Percentiles rank a stretch among this genome's conserved stretches.
phyloP scores from a whole-genome alignment of 768 basidiomycete species.

The Pleurotus eryngii region DNA sequence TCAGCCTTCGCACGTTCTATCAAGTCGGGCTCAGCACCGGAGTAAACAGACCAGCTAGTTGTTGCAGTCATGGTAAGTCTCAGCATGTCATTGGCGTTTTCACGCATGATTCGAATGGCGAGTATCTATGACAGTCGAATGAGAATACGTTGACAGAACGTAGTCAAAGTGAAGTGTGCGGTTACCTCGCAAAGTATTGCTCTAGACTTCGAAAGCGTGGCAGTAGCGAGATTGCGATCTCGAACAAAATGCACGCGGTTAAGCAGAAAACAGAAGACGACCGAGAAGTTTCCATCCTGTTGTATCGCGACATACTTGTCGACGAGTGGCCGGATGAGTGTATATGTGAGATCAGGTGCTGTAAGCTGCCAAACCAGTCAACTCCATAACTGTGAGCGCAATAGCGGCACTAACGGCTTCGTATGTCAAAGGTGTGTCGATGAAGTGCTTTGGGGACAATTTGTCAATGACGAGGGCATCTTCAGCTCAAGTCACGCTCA shows the following conservation, averaged over 20 bases:
- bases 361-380: slow-evolving; percentile 47
- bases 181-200: slow-evolving; percentile 73
- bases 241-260: slow-evolving; percentile 84
- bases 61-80: slow-evolving; percentile 69
- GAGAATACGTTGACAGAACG: not conserved
- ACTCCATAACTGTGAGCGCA: not conserved
- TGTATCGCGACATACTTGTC: slow-evolving; percentile 83
- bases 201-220: slow-evolving; percentile 67
- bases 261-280: slow-evolving; percentile 85
- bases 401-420: slow-evolving; percentile 57
- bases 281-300: slow-evolving; percentile 70
- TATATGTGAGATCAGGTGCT: slow-evolving; percentile 87
- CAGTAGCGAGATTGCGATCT: slow-evolving; percentile 69
- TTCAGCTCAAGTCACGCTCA: slow-evolving; percentile 23
- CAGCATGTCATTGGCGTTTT: slow-evolving; percentile 65
- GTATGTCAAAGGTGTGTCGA: slow-evolving; percentile 81
- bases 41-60: slow-evolving; percentile 79
- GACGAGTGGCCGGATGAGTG: slow-evolving; percentile 81
- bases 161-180: not conserved
- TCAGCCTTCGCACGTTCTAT: slow-evolving; percentile 59
- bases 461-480: not conserved
- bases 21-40: slow-evolving; percentile 63
- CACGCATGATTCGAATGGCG: slow-evolving; percentile 74
- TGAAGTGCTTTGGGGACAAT: slow-evolving; percentile 7
- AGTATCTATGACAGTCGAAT: slow-evolving; percentile 42